Evolutionary conservation across 805 yeast species (phyloP).

Genomic region (Naumovozyma dairenensis): DNA sequence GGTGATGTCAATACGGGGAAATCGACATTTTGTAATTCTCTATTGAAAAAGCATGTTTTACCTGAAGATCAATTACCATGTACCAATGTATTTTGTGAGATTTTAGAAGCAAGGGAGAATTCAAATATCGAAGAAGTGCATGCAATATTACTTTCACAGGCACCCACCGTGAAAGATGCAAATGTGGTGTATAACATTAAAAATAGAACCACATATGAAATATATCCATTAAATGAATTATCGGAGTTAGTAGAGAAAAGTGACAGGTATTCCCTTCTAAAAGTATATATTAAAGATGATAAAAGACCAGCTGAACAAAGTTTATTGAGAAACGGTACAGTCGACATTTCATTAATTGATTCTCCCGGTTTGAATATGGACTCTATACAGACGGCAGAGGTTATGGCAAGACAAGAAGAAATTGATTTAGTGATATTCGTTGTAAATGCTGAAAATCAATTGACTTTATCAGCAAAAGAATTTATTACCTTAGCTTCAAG

Average conservation of each 20-base stretch:
- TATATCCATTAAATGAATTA: conserved; percentile 44
- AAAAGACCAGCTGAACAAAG: conserved; percentile 52
- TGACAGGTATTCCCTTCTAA: conserved; percentile 61
- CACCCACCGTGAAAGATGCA: conserved; percentile 21
- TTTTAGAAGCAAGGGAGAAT: conserved; percentile 73
- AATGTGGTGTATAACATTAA: conserved; percentile 27
- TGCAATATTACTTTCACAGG: conserved; percentile 57
- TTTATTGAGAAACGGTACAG: conserved; percentile 76
- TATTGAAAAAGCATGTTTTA: conserved; percentile 61
- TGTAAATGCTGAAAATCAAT: conserved; percentile 91
- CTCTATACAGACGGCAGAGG: conserved; percentile 87
- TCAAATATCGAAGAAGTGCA: conserved; percentile 80
- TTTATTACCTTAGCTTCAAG: conserved; percentile 83
- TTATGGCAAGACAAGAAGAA: conserved; percentile 92
- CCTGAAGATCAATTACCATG: conserved; percentile 99
- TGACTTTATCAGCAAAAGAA: conserved; percentile 88
- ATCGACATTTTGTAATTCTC: conserved; percentile 88
- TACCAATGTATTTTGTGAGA: conserved; percentile 92
- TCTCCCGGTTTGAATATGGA: conserved; percentile 96
- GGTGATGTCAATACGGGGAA: conserved; percentile 97
- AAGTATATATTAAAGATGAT: conserved; percentile 71
- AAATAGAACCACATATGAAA: conserved; percentile 59
- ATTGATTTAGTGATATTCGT: conserved; percentile 94
- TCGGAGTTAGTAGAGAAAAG: conserved; percentile 63
- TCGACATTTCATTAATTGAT: conserved; percentile 86